These are phyloP conservation scores for Eucalyptus dawsonii DNA, from an alignment of 345 rosid genomes.

Conservation along the genomic window DNA sequence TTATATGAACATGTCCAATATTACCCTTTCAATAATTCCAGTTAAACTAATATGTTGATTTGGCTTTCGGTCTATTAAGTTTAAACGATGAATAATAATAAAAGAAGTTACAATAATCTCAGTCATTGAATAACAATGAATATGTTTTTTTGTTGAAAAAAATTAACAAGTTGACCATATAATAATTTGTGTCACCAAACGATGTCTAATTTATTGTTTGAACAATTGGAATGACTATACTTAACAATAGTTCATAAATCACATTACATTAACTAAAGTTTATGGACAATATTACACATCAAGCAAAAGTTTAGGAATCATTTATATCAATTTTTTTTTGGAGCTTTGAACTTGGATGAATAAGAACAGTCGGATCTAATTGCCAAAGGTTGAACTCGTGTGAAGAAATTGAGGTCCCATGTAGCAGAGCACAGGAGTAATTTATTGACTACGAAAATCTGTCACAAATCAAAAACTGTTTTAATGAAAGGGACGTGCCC, in stretches of 20 bases:
- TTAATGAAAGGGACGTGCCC: neutral
- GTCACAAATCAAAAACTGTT: neutral
- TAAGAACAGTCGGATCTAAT: neutral
- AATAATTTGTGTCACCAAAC: neutral
- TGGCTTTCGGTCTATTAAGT: neutral
- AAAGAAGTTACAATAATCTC: neutral
- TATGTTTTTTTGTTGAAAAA: neutral
- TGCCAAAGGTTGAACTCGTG: neutral
- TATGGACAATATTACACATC: too few species aligned
- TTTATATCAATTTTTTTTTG: neutral
- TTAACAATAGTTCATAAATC: neutral
- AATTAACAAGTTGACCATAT: neutral
- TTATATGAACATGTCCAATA: neutral
- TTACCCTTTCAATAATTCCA: neutral
- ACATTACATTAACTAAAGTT: neutral
- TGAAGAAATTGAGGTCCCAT: neutral
- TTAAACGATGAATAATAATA: neutral
- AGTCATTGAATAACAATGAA: neutral
- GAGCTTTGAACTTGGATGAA: neutral
- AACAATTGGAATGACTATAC: neutral
- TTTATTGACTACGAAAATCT: neutral
- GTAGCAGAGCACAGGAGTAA: neutral
- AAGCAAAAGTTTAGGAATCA: neutral
- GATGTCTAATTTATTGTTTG: neutral
- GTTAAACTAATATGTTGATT: neutral